Evolutionary conservation across 768 basidiomycete species (phyloP).

Genomic region (Mycena epipterygia): DNA sequence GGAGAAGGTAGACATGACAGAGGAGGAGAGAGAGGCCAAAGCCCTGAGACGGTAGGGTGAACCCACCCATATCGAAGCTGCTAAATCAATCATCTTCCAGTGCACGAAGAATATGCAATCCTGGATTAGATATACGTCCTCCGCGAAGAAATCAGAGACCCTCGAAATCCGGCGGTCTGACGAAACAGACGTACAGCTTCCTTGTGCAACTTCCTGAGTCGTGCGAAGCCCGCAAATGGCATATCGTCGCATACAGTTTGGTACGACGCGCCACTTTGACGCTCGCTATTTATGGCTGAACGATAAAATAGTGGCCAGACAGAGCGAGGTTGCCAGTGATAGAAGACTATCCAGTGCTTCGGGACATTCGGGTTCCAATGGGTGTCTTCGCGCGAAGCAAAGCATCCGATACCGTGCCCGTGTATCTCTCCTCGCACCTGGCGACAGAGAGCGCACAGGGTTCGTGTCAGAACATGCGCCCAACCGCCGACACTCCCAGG

Average conservation of each 20-base stretch:
- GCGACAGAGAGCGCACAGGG: background rate
- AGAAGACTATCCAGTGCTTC: conserved; percentile 65
- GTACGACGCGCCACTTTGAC: conserved; percentile 45
- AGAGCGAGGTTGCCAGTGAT: conserved; percentile 63
- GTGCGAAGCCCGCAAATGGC: conserved; percentile 64
- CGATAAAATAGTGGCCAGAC: conserved; percentile 57
- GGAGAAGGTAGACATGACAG: conserved; percentile 68
- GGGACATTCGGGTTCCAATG: conserved; percentile 59
- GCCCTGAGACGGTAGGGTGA: conserved; percentile 49
- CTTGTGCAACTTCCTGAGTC: conserved; percentile 60
- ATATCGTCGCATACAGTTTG: conserved; percentile 68
- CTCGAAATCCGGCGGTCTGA: conserved; percentile 67
- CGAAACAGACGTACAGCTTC: conserved; percentile 74
- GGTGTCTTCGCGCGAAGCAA: conserved; percentile 70
- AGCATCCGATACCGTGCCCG: conserved; percentile 29
- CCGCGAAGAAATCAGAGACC: conserved; percentile 65
- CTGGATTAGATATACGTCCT: conserved; percentile 54
- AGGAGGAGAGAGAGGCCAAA: conserved; percentile 69
- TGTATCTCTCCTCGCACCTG: background rate
- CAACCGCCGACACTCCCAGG: background rate
- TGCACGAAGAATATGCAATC: conserved; percentile 59
- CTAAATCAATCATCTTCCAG: conserved; percentile 39
- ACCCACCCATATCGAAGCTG: too few species aligned
- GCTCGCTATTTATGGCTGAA: background rate
- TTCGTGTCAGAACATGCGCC: background rate